Percentiles rank a stretch among this genome's conserved stretches.
These are phyloP conservation scores for Trichocladium antarcticum DNA, from an alignment of 495 filamentous ascomycete genomes.

Conservation along the genomic window DNA sequence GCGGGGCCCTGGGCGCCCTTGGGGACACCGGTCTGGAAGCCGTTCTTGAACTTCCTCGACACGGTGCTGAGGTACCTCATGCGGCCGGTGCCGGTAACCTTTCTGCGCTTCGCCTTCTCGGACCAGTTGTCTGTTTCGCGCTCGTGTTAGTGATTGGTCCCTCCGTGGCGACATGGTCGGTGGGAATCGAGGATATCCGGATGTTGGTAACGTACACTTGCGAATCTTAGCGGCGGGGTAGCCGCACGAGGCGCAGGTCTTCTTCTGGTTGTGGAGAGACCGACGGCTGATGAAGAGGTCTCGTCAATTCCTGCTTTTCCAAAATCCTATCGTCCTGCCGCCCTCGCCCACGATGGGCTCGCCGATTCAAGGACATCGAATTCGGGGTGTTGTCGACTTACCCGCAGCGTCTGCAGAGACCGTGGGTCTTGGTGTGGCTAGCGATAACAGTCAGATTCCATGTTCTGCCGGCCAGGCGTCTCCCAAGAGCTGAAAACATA, in stretches of 20 bases:
- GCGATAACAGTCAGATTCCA: slow-evolving; percentile 15
- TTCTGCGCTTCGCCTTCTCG: slow-evolving; percentile 99
- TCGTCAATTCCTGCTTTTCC: background rate
- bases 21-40: slow-evolving; percentile 81
- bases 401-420: slow-evolving; percentile 99
- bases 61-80: slow-evolving; percentile 86
- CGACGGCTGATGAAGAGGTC: slow-evolving; percentile 55
- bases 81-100: slow-evolving; percentile 92
- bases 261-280: slow-evolving; percentile 98
- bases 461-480: background rate
- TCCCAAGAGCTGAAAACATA: slow-evolving; percentile 12
- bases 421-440: slow-evolving; percentile 96
- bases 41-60: slow-evolving; percentile 85
- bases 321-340: background rate
- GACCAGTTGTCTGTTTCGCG: slow-evolving; percentile 78
- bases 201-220: slow-evolving; percentile 71
- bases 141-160: slow-evolving; percentile 12
- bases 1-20: slow-evolving; percentile 67
- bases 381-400: slow-evolving; percentile 37
- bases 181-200: background rate
- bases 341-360: background rate
- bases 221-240: slow-evolving; percentile 94
- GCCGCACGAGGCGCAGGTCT: slow-evolving; percentile 92
- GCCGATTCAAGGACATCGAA: background rate
- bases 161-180: background rate